phyloP scores from a whole-genome alignment of 768 basidiomycete genomes.

The Suillus placidus region DNA sequence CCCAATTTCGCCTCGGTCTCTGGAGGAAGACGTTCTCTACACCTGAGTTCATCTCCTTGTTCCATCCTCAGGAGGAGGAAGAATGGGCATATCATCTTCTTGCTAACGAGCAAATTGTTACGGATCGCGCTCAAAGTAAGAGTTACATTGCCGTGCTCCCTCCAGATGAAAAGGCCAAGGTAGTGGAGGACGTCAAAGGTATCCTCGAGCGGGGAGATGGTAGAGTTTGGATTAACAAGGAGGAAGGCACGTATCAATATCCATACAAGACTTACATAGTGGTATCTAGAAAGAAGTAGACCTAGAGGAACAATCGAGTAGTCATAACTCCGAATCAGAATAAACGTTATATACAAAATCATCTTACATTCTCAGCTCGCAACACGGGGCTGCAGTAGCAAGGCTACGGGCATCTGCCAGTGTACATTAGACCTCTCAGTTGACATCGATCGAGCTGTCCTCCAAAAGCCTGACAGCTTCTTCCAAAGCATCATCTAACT shows the following conservation, averaged over 20 bases:
- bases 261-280: slow-evolving; percentile 74
- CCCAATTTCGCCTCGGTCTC: slow-evolving; percentile 77
- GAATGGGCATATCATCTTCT: slow-evolving; percentile 54
- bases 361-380: background rate
- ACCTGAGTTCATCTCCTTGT: slow-evolving; percentile 57
- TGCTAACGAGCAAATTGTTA: slow-evolving; percentile 54
- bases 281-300: slow-evolving; percentile 47
- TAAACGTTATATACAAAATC: background rate
- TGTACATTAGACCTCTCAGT: background rate
- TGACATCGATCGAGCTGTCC: background rate
- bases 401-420: background rate
- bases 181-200: slow-evolving; percentile 51
- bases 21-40: slow-evolving; percentile 78
- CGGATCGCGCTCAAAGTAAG: slow-evolving; percentile 78
- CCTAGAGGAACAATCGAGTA: background rate
- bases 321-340: background rate
- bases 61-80: slow-evolving; percentile 61
- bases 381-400: background rate
- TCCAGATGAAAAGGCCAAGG: slow-evolving; percentile 55
- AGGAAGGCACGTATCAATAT: slow-evolving; percentile 75
- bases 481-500: slow-evolving; percentile 23
- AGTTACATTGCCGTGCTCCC: slow-evolving; percentile 77
- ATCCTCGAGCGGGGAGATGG: slow-evolving; percentile 64
- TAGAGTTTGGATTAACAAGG: slow-evolving; percentile 75
- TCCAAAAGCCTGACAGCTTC: slow-evolving; percentile 24